These are phyloP conservation scores for Xylariaceae sp. DNA, from an alignment of 2,329 filamentous ascomycete species.

Conservation along the genomic window DNA sequence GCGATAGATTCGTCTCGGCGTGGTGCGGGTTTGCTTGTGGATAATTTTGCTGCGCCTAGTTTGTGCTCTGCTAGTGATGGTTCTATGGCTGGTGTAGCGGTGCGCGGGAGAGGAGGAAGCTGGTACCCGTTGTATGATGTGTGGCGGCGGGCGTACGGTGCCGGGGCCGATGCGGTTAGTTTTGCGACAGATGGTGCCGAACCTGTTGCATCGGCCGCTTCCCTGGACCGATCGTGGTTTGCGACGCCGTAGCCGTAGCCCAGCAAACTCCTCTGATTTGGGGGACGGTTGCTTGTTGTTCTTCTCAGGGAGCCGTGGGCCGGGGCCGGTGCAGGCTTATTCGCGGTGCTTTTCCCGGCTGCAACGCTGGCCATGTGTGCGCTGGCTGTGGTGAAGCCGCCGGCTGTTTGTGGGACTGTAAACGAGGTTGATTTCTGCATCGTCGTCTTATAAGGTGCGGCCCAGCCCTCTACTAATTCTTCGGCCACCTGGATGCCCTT, in stretches of 20 bases:
- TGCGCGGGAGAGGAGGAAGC: slow-evolving; percentile 6
- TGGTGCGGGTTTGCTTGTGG: slow-evolving; percentile 33
- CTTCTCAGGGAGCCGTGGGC: slow-evolving; percentile 14
- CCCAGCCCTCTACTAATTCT: slow-evolving; percentile 33
- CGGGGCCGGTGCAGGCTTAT: slow-evolving; percentile 15
- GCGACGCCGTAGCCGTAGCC: slow-evolving; percentile 32
- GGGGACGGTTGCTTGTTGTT: slow-evolving; percentile 23
- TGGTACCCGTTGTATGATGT: slow-evolving; percentile 7
- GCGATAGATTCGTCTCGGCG: slow-evolving; percentile 6
- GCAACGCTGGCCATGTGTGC: slow-evolving; percentile 46
- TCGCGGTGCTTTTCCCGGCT: slow-evolving; percentile 31
- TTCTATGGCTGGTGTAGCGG: slow-evolving; percentile 28
- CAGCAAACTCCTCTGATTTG: slow-evolving; percentile 31
- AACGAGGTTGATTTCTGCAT: slow-evolving; percentile 58
- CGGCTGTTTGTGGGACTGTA: slow-evolving; percentile 48
- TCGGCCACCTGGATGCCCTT: slow-evolving; percentile 38
- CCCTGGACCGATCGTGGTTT: slow-evolving; percentile 32
- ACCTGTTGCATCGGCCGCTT: slow-evolving; percentile 1
- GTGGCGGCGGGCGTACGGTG: slow-evolving; percentile 18
- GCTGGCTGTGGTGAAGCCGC: slow-evolving; percentile 61
- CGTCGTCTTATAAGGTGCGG: slow-evolving; percentile 50
- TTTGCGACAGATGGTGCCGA: slow-evolving; percentile 22
- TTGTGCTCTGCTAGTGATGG: slow-evolving; percentile 38
- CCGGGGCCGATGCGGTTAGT: slow-evolving; percentile 22
- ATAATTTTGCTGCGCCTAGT: slow-evolving; percentile 37